These are phyloP conservation scores for Saccharomycopsis crataegensis DNA, from an alignment of 1,139 yeast genomes.

Conservation along the genomic window DNA sequence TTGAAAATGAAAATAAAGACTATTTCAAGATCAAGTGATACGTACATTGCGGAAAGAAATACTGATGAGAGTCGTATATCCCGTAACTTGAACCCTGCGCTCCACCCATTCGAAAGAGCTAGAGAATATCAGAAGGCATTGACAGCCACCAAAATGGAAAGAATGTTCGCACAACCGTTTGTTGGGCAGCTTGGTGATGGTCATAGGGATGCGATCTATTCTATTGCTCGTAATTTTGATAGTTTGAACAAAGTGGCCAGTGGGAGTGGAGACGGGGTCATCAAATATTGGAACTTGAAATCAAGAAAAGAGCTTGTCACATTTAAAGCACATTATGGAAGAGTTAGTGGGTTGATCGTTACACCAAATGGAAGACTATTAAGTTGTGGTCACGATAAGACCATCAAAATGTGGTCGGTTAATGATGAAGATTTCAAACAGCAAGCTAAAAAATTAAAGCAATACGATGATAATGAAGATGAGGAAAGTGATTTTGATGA, in stretches of 20 bases:
- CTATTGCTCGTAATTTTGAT: slow-evolving; percentile 71
- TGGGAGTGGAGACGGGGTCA: slow-evolving; percentile 92
- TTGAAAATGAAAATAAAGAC: slow-evolving; percentile 71
- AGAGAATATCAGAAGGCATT: slow-evolving; percentile 93
- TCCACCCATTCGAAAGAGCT: slow-evolving; percentile 96
- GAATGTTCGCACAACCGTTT: slow-evolving; percentile 97
- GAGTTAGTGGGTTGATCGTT: slow-evolving; percentile 80
- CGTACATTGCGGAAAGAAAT: slow-evolving; percentile 85
- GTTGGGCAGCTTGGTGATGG: slow-evolving; percentile 93
- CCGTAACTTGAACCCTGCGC: slow-evolving; percentile 85
- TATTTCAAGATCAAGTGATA: slow-evolving; percentile 81
- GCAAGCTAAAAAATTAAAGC: slow-evolving; percentile 29
- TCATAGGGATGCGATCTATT: slow-evolving; percentile 92
- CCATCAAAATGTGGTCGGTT: slow-evolving; percentile 75
- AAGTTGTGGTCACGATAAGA: slow-evolving; percentile 89
- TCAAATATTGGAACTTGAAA: slow-evolving; percentile 86
- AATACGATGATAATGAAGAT: slow-evolving; percentile 23
- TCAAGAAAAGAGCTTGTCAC: slow-evolving; percentile 67
- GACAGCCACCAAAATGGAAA: slow-evolving; percentile 89
- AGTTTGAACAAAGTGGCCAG: slow-evolving; percentile 73
- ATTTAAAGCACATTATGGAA: slow-evolving; percentile 85
- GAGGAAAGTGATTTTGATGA: slow-evolving; percentile 22
- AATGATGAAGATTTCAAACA: slow-evolving; percentile 36
- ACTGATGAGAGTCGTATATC: slow-evolving; percentile 85
- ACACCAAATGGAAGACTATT: slow-evolving; percentile 62